Percentiles rank a stretch among this genome's conserved stretches.
These are phyloP conservation scores for Lichtheimia ornata DNA, from an alignment of 371 early-diverging fungal species.

Conservation along the genomic window DNA sequence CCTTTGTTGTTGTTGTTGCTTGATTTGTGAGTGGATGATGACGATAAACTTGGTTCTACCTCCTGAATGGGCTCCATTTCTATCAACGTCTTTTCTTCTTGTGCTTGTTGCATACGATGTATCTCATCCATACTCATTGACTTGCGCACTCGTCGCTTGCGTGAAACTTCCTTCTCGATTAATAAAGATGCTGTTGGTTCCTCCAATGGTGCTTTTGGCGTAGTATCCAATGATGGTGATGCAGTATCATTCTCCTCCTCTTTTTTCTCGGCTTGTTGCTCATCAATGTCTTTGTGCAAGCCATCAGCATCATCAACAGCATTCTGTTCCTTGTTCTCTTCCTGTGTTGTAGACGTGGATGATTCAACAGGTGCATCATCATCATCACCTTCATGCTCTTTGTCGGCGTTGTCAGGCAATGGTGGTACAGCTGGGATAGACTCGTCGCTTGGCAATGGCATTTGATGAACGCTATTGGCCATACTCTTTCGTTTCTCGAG, in stretches of 20 bases:
- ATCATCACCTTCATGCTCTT: too few relatives aligned
- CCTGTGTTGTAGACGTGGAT: too few relatives aligned
- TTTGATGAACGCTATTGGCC: background rate
- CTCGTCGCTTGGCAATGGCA: background rate
- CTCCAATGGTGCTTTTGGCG: too few relatives aligned
- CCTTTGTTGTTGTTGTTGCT: background rate
- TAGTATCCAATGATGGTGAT: too few relatives aligned
- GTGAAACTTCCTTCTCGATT: background rate
- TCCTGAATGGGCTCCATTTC: constrained; percentile 1
- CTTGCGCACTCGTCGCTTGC: constrained; percentile 11
- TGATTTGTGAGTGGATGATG: background rate
- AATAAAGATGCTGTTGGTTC: background rate
- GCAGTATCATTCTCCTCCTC: too few relatives aligned
- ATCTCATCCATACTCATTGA: constrained; percentile 18
- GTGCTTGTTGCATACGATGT: background rate
- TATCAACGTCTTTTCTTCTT: background rate
- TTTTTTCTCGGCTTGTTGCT: too few relatives aligned
- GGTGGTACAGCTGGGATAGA: too few relatives aligned
- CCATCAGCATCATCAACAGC: too few relatives aligned
- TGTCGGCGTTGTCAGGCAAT: too few relatives aligned
- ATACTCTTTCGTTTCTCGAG: constrained; percentile 24
- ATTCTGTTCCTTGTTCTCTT: background rate
- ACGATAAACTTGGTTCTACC: background rate
- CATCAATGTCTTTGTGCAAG: too few relatives aligned
- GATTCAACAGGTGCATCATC: too few relatives aligned